phyloP scores from a whole-genome alignment of 2,329 filamentous ascomycete genomes.

The Aureobasidium mangrovei region DNA sequence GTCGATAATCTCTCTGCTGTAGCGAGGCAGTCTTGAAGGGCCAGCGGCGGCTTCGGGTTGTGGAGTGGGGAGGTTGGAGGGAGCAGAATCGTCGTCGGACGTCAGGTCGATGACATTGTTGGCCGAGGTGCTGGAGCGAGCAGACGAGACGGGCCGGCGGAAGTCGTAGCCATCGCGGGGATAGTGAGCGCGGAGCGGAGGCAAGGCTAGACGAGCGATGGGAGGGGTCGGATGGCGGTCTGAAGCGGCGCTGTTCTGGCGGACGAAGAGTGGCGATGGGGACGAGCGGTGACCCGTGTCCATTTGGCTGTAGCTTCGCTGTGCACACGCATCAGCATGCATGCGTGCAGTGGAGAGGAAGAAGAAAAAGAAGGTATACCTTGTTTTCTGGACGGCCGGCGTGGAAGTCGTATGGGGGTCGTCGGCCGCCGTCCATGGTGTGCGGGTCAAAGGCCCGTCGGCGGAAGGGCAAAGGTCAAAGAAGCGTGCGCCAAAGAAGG shows the following conservation, averaged over 20 bases:
- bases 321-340: neutral
- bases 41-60: slow-evolving; percentile 15
- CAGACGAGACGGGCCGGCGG: slow-evolving; percentile 40
- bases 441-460: neutral
- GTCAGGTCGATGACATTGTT: slow-evolving; percentile 32
- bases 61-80: neutral
- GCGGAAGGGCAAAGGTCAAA: neutral
- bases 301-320: slow-evolving; percentile 10
- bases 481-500: neutral
- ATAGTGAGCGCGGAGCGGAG: slow-evolving; percentile 26
- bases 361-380: neutral
- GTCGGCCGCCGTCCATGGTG: slow-evolving; percentile 9
- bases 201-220: neutral
- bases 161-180: slow-evolving; percentile 48
- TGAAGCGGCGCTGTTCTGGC: slow-evolving; percentile 17
- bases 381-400: neutral
- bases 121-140: neutral
- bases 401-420: slow-evolving; percentile 3
- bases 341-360: neutral
- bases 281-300: slow-evolving; percentile 2
- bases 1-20: slow-evolving; percentile 36
- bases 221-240: neutral
- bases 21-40: slow-evolving; percentile 30
- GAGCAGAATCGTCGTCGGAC: slow-evolving; percentile 22
- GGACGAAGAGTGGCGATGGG: slow-evolving; percentile 22